phyloP scores from a whole-genome alignment of 257 asterid genomes.

The Solanum tacnaense region DNA sequence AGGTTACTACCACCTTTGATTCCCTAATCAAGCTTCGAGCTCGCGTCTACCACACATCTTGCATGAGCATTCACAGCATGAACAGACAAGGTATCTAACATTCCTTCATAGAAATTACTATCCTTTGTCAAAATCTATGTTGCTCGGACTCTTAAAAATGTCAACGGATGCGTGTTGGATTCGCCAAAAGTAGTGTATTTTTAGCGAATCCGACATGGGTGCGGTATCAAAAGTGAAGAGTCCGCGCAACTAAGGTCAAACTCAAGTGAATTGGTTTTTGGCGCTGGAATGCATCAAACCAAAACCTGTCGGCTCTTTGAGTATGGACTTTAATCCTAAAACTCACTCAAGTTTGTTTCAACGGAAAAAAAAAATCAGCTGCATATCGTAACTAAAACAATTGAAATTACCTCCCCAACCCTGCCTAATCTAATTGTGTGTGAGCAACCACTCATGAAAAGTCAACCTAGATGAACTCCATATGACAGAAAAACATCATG shows the following conservation, averaged over 20 bases:
- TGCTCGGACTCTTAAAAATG: too few relatives aligned
- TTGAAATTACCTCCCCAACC: background rate
- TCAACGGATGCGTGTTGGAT: too few relatives aligned
- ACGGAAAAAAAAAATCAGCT: background rate
- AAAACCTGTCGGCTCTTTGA: background rate
- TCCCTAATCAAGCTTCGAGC: background rate
- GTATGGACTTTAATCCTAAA: background rate
- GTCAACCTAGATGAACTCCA: background rate
- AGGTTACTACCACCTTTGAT: background rate
- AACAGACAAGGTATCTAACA: background rate
- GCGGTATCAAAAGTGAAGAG: too few relatives aligned
- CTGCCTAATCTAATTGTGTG: background rate
- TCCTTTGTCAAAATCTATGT: background rate
- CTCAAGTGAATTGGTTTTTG: slow-evolving; percentile 1
- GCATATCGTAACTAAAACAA: background rate
- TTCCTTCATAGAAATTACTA: background rate
- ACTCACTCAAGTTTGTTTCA: background rate
- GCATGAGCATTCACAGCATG: background rate
- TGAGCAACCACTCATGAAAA: background rate
- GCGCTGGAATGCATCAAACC: background rate
- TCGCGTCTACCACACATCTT: background rate
- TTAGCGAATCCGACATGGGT: too few relatives aligned
- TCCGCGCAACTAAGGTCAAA: background rate
- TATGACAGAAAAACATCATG: background rate
- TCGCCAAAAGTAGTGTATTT: too few relatives aligned